phyloP scores from a whole-genome alignment of 163 green algal genomes.

The Prototheca wickerhamii region DNA sequence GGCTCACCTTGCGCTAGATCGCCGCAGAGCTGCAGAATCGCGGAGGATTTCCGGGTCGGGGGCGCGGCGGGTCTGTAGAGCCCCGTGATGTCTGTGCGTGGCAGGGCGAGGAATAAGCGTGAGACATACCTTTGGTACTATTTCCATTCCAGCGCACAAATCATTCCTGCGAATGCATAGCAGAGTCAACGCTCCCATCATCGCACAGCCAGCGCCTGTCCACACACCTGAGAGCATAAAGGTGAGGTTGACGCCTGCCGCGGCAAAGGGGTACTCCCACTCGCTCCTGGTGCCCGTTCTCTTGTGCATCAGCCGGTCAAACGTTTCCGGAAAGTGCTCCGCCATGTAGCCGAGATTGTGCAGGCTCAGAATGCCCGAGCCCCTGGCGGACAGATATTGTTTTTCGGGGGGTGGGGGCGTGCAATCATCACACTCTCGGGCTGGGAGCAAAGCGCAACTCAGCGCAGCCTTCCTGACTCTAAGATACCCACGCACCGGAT shows the following conservation, averaged over 20 bases:
- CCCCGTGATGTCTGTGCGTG: too few species aligned
- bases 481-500: slow-evolving; percentile 3
- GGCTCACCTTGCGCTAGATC: too few species aligned
- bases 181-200: neutral
- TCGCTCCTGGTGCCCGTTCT: slow-evolving; percentile 15
- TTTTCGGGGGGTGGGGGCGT: neutral
- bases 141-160: neutral
- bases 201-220: neutral
- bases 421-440: neutral
- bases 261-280: slow-evolving; percentile 75
- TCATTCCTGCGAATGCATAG: neutral
- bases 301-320: slow-evolving; percentile 38
- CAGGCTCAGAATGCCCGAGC: slow-evolving; percentile 53
- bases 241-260: slow-evolving; percentile 64
- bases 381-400: slow-evolving; percentile 19
- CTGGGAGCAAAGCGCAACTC: neutral
- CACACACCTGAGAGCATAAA: slow-evolving; percentile 37
- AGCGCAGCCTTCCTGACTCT: neutral
- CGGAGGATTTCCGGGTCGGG: too few species aligned
- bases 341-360: slow-evolving; percentile 60
- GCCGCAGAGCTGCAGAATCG: too few species aligned
- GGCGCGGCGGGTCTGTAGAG: too few species aligned
- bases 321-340: slow-evolving; percentile 16
- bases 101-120: too few species aligned
- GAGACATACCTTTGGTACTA: too few species aligned